Conservation (phyloP, 176 grass and related monocot genomes). For the Carex cristatella region DNA sequence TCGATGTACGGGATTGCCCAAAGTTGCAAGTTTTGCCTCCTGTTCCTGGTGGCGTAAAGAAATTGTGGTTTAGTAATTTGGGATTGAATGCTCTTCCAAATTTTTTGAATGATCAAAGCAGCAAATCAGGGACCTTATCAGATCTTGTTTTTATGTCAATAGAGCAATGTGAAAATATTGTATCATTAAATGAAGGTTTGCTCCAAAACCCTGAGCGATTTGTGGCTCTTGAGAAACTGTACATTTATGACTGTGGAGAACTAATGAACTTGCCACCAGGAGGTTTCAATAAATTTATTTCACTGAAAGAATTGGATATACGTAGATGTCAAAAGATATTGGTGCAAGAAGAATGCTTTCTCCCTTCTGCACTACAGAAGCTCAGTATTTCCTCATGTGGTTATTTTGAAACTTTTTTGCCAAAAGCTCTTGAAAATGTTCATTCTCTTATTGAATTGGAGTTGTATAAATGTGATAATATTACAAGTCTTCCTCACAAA, state of each 20-base stretch:
- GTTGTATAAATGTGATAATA: neutral
- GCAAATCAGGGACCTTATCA: neutral
- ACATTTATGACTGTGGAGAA: neutral
- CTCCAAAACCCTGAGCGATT: neutral
- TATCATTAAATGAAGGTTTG: constrained; percentile 2
- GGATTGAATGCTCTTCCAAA: neutral
- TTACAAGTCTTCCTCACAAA: neutral
- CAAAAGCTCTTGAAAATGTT: constrained; percentile 6
- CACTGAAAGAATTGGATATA: constrained; percentile 13
- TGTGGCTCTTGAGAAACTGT: neutral
- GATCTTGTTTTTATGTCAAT: neutral
- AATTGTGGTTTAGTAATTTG: neutral
- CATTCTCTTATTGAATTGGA: neutral
- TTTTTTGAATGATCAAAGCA: neutral
- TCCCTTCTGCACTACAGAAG: neutral
- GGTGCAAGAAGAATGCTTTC: neutral
- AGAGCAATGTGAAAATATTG: neutral
- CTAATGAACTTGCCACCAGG: neutral
- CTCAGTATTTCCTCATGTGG: neutral
- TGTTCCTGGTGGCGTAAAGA: neutral
- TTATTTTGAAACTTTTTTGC: neutral
- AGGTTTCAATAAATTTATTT: constrained; percentile 15
- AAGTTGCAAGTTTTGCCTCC: neutral
- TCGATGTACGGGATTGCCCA: neutral
- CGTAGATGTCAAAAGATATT: neutral